phyloP scores from a whole-genome alignment of 257 asterid genomes.

The Buddleja alternifolia region DNA sequence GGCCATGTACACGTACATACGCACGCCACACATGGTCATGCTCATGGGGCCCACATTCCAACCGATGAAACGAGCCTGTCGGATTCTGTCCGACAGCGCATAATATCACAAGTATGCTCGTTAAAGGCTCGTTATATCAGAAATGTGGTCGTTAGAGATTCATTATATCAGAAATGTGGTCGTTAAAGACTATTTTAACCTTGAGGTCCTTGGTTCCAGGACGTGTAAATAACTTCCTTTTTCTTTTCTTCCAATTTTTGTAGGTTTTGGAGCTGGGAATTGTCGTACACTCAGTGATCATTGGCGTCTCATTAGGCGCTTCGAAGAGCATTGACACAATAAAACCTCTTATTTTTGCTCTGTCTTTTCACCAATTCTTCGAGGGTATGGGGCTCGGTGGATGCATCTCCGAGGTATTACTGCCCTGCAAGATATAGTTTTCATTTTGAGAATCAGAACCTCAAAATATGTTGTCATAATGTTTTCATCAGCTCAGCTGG shows the following conservation, averaged over 20 bases:
- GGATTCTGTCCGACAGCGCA: conserved; percentile 52
- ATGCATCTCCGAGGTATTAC: conserved; percentile 59
- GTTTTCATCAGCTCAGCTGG: conserved; percentile 31
- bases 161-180: conserved; percentile 54
- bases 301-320: conserved; percentile 64
- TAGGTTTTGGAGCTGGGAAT: conserved; percentile 70
- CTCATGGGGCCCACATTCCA: conserved; percentile 31
- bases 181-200: conserved; percentile 26
- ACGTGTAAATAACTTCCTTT: background rate
- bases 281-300: conserved; percentile 62
- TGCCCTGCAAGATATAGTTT: conserved; percentile 16
- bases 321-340: conserved; percentile 44
- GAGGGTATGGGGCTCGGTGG: conserved; percentile 82
- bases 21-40: conserved; percentile 40
- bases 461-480: conserved; percentile 37
- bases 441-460: conserved; percentile 32
- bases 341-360: conserved; percentile 55
- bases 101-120: conserved; percentile 54
- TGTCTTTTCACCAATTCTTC: conserved; percentile 66
- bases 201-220: conserved; percentile 36
- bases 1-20: conserved; percentile 36
- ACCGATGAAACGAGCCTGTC: conserved; percentile 23
- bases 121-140: no score
- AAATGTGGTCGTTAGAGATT: background rate
- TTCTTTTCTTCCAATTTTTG: conserved; percentile 36